Base-by-base conservation (phyloP, 192 early-diverging fungal genomes). In the Spizellomyces sp. region DNA sequence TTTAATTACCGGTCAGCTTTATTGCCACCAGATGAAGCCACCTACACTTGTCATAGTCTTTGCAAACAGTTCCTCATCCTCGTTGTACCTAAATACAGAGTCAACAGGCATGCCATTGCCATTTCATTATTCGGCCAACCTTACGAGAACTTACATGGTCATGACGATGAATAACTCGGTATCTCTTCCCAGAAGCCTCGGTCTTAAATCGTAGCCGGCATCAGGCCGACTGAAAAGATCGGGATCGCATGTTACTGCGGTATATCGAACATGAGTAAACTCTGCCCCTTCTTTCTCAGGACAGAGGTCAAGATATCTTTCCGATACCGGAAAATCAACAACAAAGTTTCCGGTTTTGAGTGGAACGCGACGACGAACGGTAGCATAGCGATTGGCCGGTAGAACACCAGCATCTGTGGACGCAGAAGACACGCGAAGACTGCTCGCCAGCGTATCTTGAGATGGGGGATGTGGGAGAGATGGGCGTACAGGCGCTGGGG, bases 111-210 rank as follows among this genome's bases (percentile, higher is more conserved):
- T 15, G 46, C 14, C 43, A 67, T 62, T 17, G 43, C 4, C 43
- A 19, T 21, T 5, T 80, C 81, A 15, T 74, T 70, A 43, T 71
- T 75, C 71, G 79, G 81, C 14, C 78, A 58, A 42, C 70, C 66
- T 78, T n/a, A 75, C 69, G 46, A 79, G 71, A 74, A 48, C 9
- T 80, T 90, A 94, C 93, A 96, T 96, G 50, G 95, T 96, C 74
- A 98, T 85, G 60, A 96, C 94, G 66, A 96, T 90, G 64, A 94
- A 93, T 45, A 98, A 78, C 80, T 94, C 94, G 5, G 90, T 95
- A 48, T 90, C 69, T 62, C 94, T 81, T 36, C 84, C 80, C 67
- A 85, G 75, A 46, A 89, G 76, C 52, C 82, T 74, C 50, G 82
- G 95, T 19, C 92, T 65, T 27, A 94, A 75, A 14, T 75, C 81